Base-by-base conservation (phyloP, 2,329 filamentous ascomycete genomes). In the Colletotrichum kahawae region DNA sequence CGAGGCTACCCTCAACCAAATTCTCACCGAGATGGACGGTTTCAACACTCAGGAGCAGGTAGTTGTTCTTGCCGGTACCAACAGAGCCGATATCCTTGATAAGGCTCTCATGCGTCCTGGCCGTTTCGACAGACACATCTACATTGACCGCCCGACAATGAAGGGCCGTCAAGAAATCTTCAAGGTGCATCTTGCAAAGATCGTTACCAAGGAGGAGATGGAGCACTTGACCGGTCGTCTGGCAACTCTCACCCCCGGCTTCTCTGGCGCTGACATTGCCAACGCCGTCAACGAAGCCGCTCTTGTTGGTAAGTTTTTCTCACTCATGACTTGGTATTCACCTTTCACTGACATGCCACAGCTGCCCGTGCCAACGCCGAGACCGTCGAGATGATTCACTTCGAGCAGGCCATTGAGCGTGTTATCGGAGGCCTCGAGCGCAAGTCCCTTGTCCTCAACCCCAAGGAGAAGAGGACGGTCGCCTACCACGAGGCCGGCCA, bases 201-300 rank as follows among this genome's bases (percentile, higher is more conserved):
- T 99, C 81, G 94, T 98, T 69, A 98, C 96, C 31, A 92, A 93
- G 76, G 97, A 98, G 84, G 94, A 99, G 82, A 88, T 96, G 77
- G 95, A 98, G 54, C 93, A 95, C 82, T 88, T 99, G 60, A 93
- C 95, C 78, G 97, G 97, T 76, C 93, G 97, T 80, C 91, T 99
- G 63, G 93, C 97, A 70, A 96, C 97, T 59, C 88, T 99, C 79
- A 99, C 97, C 5, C 97, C 97, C 70, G 97, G 97, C 36, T 99
- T 99, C 85, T 96, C 96, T 71, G 97, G 97, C 85, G 97, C 97
- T 63, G 97, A 99, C 83, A 99, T 99, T 85, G 95, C 97, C 82
- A 99, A 99, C 85, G 98, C 96, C 82, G 95, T 98, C 80, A 99
- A 99, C 82, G 97, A 99, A 88, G 97, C 97, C 78, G 97, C 97